phyloP scores from a whole-genome alignment of 1,139 yeast species.

The Nakaseomyces uthaithaninus region DNA sequence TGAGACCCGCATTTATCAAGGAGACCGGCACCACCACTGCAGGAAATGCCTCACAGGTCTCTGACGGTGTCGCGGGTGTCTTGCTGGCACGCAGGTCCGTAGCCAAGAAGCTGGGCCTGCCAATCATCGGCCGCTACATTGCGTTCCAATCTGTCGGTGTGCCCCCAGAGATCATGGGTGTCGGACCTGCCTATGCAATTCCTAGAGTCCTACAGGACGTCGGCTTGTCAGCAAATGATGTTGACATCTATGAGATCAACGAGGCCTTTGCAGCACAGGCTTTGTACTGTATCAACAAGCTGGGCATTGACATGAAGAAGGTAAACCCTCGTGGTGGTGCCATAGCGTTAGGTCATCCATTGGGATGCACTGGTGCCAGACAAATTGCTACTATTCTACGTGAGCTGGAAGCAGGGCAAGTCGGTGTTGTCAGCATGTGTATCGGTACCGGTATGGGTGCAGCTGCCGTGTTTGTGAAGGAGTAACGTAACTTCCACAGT shows the following conservation, averaged over 20 bases:
- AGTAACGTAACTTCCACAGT: conserved; percentile 33
- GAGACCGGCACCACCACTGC: conserved; percentile 82
- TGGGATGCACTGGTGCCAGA: conserved; percentile 96
- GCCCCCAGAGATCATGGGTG: conserved; percentile 95
- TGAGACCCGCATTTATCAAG: conserved; percentile 80
- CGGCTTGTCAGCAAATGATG: conserved; percentile 55
- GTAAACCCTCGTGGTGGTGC: conserved; percentile 95
- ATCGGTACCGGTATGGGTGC: conserved; percentile 99
- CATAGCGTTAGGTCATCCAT: conserved; percentile 94
- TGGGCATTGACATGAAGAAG: conserved; percentile 59
- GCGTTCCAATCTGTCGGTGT: conserved; percentile 77
- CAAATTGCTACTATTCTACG: conserved; percentile 82
- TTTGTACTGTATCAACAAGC: conserved; percentile 58
- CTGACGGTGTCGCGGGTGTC: conserved; percentile 93
- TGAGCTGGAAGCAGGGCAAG: conserved; percentile 69
- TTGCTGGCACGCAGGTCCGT: conserved; percentile 79
- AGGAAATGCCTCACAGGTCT: conserved; percentile 91
- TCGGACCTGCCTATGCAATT: conserved; percentile 92
- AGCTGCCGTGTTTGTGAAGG: conserved; percentile 75
- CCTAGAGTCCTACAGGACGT: conserved; percentile 66
- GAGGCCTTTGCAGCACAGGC: conserved; percentile 98
- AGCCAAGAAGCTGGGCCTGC: conserved; percentile 66
- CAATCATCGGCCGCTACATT: conserved; percentile 65
- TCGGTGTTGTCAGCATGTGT: conserved; percentile 93
- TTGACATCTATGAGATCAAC: conserved; percentile 76